Percentiles rank a stretch among this genome's conserved stretches.
Evolutionary conservation across 2,329 filamentous ascomycete genomes (phyloP).

Genomic region (Fusarium napiforme): DNA sequence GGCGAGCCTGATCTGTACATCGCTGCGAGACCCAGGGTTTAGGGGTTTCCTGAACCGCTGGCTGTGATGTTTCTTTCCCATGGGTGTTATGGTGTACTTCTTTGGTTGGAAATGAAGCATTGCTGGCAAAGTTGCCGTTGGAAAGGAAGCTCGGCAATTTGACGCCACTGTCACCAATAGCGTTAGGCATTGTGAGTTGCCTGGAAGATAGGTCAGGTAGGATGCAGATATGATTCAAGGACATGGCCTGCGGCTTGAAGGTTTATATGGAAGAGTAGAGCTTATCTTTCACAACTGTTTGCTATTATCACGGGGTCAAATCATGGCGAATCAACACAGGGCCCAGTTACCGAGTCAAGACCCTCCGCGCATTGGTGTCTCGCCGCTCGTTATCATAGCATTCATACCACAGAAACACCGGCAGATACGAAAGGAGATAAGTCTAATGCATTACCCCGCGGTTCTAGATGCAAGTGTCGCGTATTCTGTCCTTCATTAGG

Average conservation of each 20-base stretch:
- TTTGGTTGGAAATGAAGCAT: background rate
- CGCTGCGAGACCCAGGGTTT: background rate
- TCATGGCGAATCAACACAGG: background rate
- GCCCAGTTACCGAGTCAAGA: background rate
- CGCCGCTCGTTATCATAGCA: background rate
- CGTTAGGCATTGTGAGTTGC: background rate
- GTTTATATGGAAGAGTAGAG: background rate
- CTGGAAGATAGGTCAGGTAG: background rate
- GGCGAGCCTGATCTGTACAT: constrained; percentile 2
- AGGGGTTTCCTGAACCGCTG: background rate
- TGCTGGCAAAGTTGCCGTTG: background rate
- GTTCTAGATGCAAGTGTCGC: background rate
- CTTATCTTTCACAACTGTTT: background rate
- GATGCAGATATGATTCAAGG: too few relatives aligned
- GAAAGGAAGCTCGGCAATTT: background rate
- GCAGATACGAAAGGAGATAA: background rate
- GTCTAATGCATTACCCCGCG: constrained; percentile 1
- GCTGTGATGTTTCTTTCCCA: background rate
- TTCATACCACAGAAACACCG: background rate
- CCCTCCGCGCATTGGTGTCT: background rate
- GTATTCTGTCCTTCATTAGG: background rate
- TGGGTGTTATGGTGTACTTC: background rate
- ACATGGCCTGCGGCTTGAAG: background rate
- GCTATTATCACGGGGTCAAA: background rate
- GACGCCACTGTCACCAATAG: background rate